Evolutionary conservation across 108 stramenopile species (phyloP).

Genomic region (Nannochloropsis salina): DNA sequence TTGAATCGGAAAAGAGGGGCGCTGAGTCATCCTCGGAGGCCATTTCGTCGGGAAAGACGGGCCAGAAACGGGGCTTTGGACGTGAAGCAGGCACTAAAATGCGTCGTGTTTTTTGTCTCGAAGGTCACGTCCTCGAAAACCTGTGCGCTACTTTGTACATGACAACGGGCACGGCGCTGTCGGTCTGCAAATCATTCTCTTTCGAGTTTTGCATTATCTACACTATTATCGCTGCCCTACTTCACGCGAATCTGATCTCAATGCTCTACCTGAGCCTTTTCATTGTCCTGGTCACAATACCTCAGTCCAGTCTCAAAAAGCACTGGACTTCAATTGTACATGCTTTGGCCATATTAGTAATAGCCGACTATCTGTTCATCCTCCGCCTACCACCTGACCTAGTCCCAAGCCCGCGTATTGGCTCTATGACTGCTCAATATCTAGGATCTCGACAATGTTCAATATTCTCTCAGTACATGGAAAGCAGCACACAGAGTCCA

Average conservation of each 20-base stretch:
- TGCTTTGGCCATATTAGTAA: not conserved
- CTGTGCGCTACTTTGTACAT: not conserved
- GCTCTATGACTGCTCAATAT: not conserved
- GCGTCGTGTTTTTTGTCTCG: not conserved
- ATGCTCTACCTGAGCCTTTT: slow-evolving; percentile 7
- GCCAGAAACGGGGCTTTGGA: too few relatives aligned
- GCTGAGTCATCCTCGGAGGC: not conserved
- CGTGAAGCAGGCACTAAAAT: not conserved
- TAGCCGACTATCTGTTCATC: slow-evolving; percentile 1
- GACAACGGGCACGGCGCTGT: not conserved
- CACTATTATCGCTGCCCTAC: not conserved
- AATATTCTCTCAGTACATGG: not conserved
- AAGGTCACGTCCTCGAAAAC: not conserved
- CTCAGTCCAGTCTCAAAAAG: not conserved
- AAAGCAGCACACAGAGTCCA: not conserved
- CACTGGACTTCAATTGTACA: not conserved
- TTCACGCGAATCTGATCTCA: slow-evolving; percentile 16
- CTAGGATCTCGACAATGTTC: slow-evolving; percentile 12
- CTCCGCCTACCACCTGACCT: slow-evolving; percentile 19
- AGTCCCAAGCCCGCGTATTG: not conserved
- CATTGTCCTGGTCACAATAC: not conserved
- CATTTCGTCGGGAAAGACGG: not conserved
- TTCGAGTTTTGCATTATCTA: slow-evolving; percentile 5
- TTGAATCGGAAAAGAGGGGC: not conserved
- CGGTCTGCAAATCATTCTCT: not conserved